Conservation (phyloP, 2,329 filamentous ascomycete species). For the Thelonectria olida region DNA sequence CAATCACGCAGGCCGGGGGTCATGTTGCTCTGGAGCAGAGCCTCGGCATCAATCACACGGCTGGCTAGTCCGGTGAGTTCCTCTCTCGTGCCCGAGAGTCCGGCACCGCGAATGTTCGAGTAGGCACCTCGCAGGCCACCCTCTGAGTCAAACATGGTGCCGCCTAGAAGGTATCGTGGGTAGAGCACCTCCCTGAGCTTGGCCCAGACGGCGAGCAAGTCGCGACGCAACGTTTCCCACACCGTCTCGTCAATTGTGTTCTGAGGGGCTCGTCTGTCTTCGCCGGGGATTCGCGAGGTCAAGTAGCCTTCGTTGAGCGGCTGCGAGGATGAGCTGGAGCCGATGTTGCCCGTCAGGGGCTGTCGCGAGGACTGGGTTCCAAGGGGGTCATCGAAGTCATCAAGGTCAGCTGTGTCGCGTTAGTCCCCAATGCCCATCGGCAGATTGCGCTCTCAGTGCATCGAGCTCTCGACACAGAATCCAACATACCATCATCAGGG, state of each 20-base stretch:
- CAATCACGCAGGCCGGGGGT: constrained; percentile 92
- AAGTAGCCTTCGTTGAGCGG: constrained; percentile 80
- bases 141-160: constrained; percentile 68
- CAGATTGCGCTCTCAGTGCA: not conserved
- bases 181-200: constrained; percentile 98
- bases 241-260: constrained; percentile 98
- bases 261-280: constrained; percentile 87
- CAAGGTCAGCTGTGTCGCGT: constrained; percentile 73
- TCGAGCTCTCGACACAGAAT: not conserved
- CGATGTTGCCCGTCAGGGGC: constrained; percentile 86
- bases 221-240: constrained; percentile 95
- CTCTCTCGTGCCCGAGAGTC: constrained; percentile 67
- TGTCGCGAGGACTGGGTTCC: constrained; percentile 74
- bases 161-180: constrained; percentile 88
- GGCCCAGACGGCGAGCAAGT: constrained; percentile 92
- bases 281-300: constrained; percentile 88
- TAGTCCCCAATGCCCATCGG: constrained; percentile 18
- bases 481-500: constrained; percentile 74
- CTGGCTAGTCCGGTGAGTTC: constrained; percentile 70
- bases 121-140: constrained; percentile 68
- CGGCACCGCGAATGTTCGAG: constrained; percentile 67
- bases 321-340: constrained; percentile 64
- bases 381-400: constrained; percentile 92
- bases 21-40: constrained; percentile 75
- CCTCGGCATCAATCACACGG: constrained; percentile 71